A percentile compares a stretch with the other conserved stretches of the same genome.
phyloP scores from a whole-genome alignment of 2,329 filamentous ascomycete genomes.

The Colletotrichum cuscutae region DNA sequence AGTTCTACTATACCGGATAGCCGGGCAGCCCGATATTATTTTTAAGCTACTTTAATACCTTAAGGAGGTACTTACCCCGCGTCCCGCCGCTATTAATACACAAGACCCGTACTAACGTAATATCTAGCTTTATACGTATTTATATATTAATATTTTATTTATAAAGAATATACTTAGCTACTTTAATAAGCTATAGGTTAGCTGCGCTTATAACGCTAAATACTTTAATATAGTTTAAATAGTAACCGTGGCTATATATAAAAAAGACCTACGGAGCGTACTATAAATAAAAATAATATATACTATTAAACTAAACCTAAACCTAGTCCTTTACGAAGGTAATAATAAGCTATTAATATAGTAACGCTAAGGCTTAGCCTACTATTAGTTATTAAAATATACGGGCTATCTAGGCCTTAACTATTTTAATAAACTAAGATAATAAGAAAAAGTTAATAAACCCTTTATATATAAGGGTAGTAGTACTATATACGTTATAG shows the following conservation, averaged over 20 bases:
- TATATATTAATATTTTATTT: neutral
- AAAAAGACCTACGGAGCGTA: neutral
- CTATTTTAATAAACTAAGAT: conserved; percentile 2
- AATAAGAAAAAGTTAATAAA: neutral
- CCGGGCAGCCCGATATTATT: conserved; percentile 25
- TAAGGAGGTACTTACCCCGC: conserved; percentile 42
- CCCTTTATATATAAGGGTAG: neutral
- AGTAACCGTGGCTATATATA: neutral
- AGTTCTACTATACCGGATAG: conserved; percentile 1
- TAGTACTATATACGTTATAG: neutral
- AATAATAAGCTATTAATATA: neutral
- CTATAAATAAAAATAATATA: neutral
- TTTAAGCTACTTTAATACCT: conserved; percentile 42
- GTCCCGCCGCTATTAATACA: conserved; percentile 41
- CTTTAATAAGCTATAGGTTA: neutral
- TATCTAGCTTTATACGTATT: conserved; percentile 6
- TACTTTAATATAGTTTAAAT: neutral
- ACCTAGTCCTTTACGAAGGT: neutral
- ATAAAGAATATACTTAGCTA: neutral
- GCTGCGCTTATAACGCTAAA: neutral
- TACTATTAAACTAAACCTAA: neutral
- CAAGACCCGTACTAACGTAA: neutral
- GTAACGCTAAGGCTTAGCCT: neutral
- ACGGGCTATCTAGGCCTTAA: neutral
- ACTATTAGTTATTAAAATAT: neutral